Evolutionary conservation across 1,284 basidiomycete species (phyloP).

Genomic region (Boletus smithii): DNA sequence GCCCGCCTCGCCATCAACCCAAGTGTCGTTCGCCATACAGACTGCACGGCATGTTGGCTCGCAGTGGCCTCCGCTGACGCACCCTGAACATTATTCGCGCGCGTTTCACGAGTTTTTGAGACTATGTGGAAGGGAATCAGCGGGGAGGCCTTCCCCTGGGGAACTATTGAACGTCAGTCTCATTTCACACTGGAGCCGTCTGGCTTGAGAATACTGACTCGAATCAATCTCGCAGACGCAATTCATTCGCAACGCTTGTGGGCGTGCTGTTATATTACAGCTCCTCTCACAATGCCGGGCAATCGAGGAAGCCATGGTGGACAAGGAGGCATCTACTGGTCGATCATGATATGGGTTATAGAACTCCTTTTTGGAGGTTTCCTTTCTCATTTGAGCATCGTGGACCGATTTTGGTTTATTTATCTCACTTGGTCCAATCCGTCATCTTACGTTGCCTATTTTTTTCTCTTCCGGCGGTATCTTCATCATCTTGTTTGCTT

Average conservation of each 20-base stretch:
- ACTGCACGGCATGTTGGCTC: constrained; percentile 46
- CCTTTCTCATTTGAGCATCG: background rate
- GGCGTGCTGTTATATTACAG: constrained; percentile 60
- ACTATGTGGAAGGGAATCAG: constrained; percentile 59
- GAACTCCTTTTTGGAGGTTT: background rate
- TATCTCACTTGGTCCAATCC: constrained; percentile 1
- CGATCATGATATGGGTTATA: background rate
- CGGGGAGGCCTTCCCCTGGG: constrained; percentile 52
- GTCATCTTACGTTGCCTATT: background rate
- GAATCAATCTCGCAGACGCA: constrained; percentile 37
- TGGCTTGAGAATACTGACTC: constrained; percentile 22
- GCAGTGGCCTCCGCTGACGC: constrained; percentile 60
- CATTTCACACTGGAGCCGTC: background rate
- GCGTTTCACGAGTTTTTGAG: constrained; percentile 72
- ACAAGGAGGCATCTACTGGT: constrained; percentile 33
- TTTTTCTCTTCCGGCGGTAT: constrained; percentile 3
- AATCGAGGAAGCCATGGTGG: constrained; percentile 56
- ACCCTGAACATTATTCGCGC: constrained; percentile 60
- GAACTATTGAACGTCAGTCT: constrained; percentile 59
- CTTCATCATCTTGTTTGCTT: constrained; percentile 12
- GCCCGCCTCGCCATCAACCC: constrained; percentile 21
- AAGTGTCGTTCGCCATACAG: constrained; percentile 35
- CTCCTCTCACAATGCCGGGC: constrained; percentile 63
- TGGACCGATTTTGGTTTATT: constrained; percentile 1
- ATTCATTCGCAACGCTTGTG: constrained; percentile 66